Percentiles rank a stretch among this genome's conserved stretches.
These are phyloP conservation scores for Aspergillus oerlinghausenensis DNA, from an alignment of 2,329 filamentous ascomycete species.

Conservation along the genomic window DNA sequence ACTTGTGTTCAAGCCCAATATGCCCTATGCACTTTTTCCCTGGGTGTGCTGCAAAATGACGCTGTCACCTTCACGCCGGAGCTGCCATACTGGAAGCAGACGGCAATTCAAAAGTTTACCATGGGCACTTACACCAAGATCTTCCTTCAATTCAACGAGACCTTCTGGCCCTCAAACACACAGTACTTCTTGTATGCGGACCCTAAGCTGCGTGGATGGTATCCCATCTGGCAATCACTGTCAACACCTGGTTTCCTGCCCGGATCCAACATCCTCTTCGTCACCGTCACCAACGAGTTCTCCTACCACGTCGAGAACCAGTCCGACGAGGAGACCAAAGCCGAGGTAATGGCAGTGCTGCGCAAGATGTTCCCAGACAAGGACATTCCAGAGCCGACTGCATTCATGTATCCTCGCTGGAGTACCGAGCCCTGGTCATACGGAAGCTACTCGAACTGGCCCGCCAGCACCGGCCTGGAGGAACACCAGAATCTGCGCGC, in stretches of 20 bases:
- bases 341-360: slow-evolving; percentile 55
- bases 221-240: slow-evolving; percentile 62
- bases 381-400: slow-evolving; percentile 55
- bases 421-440: slow-evolving; percentile 47
- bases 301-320: slow-evolving; percentile 58
- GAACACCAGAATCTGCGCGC: slow-evolving; percentile 64
- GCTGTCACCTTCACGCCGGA: slow-evolving; percentile 54
- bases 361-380: slow-evolving; percentile 57
- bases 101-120: slow-evolving; percentile 58
- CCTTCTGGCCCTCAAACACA: slow-evolving; percentile 58
- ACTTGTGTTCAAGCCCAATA: slow-evolving; percentile 56
- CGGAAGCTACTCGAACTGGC: slow-evolving; percentile 67
- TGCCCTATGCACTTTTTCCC: slow-evolving; percentile 62
- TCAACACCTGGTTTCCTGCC: slow-evolving; percentile 54
- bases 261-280: slow-evolving; percentile 62
- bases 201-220: slow-evolving; percentile 47
- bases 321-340: slow-evolving; percentile 53
- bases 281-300: slow-evolving; percentile 55
- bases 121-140: slow-evolving; percentile 73
- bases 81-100: slow-evolving; percentile 61
- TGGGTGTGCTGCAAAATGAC: slow-evolving; percentile 63
- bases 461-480: slow-evolving; percentile 57
- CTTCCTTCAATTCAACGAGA: slow-evolving; percentile 63
- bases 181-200: slow-evolving; percentile 54
- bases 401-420: slow-evolving; percentile 61